Base-by-base conservation (phyloP, 1,139 yeast genomes). In the Geotrichum siamense region DNA sequence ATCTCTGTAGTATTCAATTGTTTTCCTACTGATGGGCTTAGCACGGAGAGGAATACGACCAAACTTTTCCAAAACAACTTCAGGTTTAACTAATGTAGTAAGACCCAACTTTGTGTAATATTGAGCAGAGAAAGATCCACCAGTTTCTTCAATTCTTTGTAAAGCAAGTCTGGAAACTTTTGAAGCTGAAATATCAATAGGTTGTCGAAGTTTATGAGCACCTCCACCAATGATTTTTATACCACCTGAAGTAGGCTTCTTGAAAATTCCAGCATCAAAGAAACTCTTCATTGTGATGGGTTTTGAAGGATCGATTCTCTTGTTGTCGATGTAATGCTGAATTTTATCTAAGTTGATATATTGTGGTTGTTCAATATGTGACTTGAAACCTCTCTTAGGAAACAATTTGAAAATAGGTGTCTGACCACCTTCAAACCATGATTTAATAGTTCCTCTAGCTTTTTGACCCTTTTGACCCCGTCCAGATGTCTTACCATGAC, bases 401-500 rank as follows among this genome's bases (percentile, higher is more conserved):
- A 87, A 86, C 50, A 87, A 69, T 63, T 83, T 83, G 60, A 79
- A 83, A 56, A 81, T 81, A 20, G 97, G 97, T 1, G 98, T 91
- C 63, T 91, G 99, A 60, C 98, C 98, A 76, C 99, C 99, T 70
- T 91, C 98, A 62, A 89, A 85, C 91, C 94, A 86, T 51, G 82
- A 77, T 48, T 89, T 91, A 19, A 89, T 93, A 43, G 80, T 77
- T 29, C 91, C 85, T 67, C 97, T 78, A 12, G 97, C 96, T 68
- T 89, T 89, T 64, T 91, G 98, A 77, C 99, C 99, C 68, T 89
- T 93, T 61, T 86, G 96, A 71, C 99, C 99, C 63, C 98, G 76
- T 41, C 96, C 95, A 2, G 97, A 79, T 1, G 97, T 91, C 65
- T 89, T 87, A 69, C 99, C 73, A 41, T 64, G 56, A 17, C 94